Evolutionary conservation across 2,329 filamentous ascomycete species (phyloP).

Genomic region (Epichloe sibirici): DNA sequence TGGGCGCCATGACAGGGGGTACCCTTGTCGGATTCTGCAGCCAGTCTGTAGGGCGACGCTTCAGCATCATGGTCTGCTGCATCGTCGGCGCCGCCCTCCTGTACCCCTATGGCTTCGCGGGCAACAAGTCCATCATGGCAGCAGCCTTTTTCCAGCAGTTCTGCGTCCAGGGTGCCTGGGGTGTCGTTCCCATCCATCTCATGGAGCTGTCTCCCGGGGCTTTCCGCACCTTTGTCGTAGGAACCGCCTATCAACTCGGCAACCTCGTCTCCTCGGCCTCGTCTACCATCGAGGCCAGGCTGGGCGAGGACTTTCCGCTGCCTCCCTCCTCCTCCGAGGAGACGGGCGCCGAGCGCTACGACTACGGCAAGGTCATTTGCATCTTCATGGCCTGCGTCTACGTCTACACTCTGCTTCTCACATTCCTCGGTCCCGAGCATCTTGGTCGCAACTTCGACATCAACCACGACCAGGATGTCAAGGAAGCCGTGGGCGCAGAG

Average conservation of each 20-base stretch:
- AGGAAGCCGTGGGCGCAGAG: constrained; percentile 31
- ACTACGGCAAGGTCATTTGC: constrained; percentile 76
- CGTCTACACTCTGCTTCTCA: constrained; percentile 46
- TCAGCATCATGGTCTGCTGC: constrained; percentile 55
- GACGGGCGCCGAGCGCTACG: constrained; percentile 39
- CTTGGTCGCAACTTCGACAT: constrained; percentile 39
- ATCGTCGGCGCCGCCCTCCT: constrained; percentile 60
- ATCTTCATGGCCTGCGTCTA: constrained; percentile 87
- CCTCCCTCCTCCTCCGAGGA: constrained; percentile 30
- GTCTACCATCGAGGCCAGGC: constrained; percentile 63
- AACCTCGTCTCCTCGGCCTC: constrained; percentile 60
- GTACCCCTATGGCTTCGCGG: constrained; percentile 70
- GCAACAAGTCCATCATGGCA: constrained; percentile 53
- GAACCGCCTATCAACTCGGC: constrained; percentile 64
- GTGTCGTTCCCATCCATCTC: constrained; percentile 62
- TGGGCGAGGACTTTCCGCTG: constrained; percentile 64
- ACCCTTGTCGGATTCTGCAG: constrained; percentile 54
- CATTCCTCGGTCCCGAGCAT: constrained; percentile 49
- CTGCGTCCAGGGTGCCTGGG: constrained; percentile 67
- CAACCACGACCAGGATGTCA: constrained; percentile 33
- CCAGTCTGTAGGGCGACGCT: constrained; percentile 56
- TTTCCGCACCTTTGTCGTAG: constrained; percentile 64
- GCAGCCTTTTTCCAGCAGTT: constrained; percentile 78
- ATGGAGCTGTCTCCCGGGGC: constrained; percentile 64
- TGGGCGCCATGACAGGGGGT: constrained; percentile 59